Percentiles rank a stretch among this genome's conserved stretches.
Evolutionary conservation across 2,329 filamentous ascomycete species (phyloP).

Genomic region (Ceratocystis cubensis): DNA sequence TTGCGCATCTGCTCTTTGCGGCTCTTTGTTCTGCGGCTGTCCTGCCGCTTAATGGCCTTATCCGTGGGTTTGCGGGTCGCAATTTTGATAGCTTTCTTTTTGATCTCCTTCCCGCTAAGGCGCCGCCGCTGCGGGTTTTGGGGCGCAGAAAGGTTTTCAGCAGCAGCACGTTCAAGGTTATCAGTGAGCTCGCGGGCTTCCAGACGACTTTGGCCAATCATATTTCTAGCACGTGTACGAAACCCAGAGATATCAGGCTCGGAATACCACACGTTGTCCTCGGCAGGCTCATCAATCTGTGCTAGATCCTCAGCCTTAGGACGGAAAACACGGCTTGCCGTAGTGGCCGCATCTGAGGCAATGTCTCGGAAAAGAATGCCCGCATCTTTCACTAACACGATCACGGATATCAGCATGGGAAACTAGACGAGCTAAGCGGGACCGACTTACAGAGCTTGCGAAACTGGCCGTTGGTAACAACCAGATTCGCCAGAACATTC

Average conservation of each 20-base stretch:
- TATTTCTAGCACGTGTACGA: slow-evolving; percentile 55
- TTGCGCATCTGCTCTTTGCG: slow-evolving; percentile 34
- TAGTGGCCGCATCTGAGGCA: slow-evolving; percentile 74
- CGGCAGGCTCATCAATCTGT: slow-evolving; percentile 71
- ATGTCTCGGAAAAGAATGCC: slow-evolving; percentile 76
- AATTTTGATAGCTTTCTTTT: slow-evolving; percentile 31
- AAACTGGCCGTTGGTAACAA: slow-evolving; percentile 95
- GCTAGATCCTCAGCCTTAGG: slow-evolving; percentile 64
- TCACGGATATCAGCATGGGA: slow-evolving; percentile 18
- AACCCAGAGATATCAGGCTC: slow-evolving; percentile 62
- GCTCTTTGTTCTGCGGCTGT: slow-evolving; percentile 33
- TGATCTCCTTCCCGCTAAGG: neutral
- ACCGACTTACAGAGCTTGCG: slow-evolving; percentile 64
- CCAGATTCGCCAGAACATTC: slow-evolving; percentile 71
- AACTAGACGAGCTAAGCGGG: neutral
- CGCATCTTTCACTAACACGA: slow-evolving; percentile 55
- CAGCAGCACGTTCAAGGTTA: slow-evolving; percentile 36
- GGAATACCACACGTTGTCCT: slow-evolving; percentile 91
- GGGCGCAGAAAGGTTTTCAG: slow-evolving; percentile 27
- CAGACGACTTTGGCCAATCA: slow-evolving; percentile 46
- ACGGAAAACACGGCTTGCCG: slow-evolving; percentile 60
- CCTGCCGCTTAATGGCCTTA: slow-evolving; percentile 30
- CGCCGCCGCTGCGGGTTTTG: neutral
- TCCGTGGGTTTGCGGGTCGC: slow-evolving; percentile 38
- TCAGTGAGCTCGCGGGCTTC: slow-evolving; percentile 50